Evolutionary conservation across 345 rosid genomes (phyloP).

Genomic region (Aquilaria malaccensis): DNA sequence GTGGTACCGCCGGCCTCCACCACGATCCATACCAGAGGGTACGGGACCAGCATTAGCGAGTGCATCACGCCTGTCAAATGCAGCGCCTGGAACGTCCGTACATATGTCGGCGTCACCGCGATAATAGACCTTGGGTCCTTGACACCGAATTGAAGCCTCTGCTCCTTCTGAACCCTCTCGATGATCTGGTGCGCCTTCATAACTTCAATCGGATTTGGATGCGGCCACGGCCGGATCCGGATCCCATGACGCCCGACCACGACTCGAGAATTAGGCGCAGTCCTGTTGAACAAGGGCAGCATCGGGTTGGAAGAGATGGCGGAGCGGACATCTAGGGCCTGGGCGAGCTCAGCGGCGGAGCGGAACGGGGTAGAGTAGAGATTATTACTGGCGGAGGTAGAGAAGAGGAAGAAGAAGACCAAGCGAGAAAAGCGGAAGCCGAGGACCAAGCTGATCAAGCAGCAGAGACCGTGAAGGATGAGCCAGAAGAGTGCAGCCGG

Average conservation of each 20-base stretch:
- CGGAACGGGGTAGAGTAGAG: conserved; percentile 65
- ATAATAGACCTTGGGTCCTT: conserved; percentile 57
- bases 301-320: conserved; percentile 19
- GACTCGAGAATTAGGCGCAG: conserved; percentile 58
- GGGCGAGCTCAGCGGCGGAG: conserved; percentile 19
- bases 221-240: conserved; percentile 99
- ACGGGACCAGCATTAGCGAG: conserved; percentile 79
- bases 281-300: conserved; percentile 23
- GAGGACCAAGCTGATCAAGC: conserved; percentile 79
- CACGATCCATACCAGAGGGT: conserved; percentile 89
- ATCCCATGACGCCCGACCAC: conserved; percentile 98
- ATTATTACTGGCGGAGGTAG: conserved; percentile 42
- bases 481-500: conserved; percentile 74
- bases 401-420: conserved; percentile 83
- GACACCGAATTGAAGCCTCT: conserved; percentile 62
- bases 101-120: conserved; percentile 90
- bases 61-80: conserved; percentile 95
- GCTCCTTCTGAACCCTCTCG: conserved; percentile 88
- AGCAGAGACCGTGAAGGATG: conserved; percentile 64
- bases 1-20: conserved; percentile 87
- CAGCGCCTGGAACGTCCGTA: conserved; percentile 83
- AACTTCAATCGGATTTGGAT: conserved; percentile 83
- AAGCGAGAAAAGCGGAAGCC: conserved; percentile 94
- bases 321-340: conserved; percentile 19
- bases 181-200: conserved; percentile 91